phyloP scores from a whole-genome alignment of 2,329 filamentous ascomycete genomes.

The Aspergillus viridinutans region DNA sequence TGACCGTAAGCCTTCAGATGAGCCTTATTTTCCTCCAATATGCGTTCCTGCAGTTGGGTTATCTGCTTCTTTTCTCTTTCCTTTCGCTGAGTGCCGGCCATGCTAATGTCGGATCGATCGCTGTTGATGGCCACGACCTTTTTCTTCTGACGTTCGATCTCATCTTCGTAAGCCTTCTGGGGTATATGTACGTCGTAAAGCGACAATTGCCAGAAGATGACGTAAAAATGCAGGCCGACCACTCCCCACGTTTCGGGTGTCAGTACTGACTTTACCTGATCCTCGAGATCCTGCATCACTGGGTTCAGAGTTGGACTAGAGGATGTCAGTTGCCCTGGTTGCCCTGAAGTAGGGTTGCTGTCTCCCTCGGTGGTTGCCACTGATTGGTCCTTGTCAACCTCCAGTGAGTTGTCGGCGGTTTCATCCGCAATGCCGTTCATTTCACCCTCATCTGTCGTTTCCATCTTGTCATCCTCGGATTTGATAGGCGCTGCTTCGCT shows the following conservation, averaged over 20 bases:
- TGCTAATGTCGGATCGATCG: slow-evolving; percentile 69
- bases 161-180: slow-evolving; percentile 70
- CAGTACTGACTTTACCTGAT: slow-evolving; percentile 59
- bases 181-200: slow-evolving; percentile 77
- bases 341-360: slow-evolving; percentile 8
- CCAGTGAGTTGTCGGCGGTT: slow-evolving; percentile 26
- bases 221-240: slow-evolving; percentile 76
- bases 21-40: slow-evolving; percentile 68
- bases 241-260: slow-evolving; percentile 62
- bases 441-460: slow-evolving; percentile 29
- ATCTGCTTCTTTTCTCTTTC: slow-evolving; percentile 67
- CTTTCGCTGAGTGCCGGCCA: slow-evolving; percentile 61
- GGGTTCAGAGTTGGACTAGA: slow-evolving; percentile 56
- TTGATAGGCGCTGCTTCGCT: slow-evolving; percentile 22
- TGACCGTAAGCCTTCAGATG: slow-evolving; percentile 65
- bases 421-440: slow-evolving; percentile 14
- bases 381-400: slow-evolving; percentile 30
- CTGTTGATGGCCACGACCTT: slow-evolving; percentile 64
- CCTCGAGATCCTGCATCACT: slow-evolving; percentile 69
- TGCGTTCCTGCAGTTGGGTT: slow-evolving; percentile 62
- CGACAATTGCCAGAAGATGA: slow-evolving; percentile 87
- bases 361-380: slow-evolving; percentile 10
- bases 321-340: slow-evolving; percentile 18
- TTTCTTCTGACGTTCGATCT: slow-evolving; percentile 64
- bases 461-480: slow-evolving; percentile 32